These are phyloP conservation scores for Pulveroboletus frians DNA, from an alignment of 768 basidiomycete species.

Conservation along the genomic window DNA sequence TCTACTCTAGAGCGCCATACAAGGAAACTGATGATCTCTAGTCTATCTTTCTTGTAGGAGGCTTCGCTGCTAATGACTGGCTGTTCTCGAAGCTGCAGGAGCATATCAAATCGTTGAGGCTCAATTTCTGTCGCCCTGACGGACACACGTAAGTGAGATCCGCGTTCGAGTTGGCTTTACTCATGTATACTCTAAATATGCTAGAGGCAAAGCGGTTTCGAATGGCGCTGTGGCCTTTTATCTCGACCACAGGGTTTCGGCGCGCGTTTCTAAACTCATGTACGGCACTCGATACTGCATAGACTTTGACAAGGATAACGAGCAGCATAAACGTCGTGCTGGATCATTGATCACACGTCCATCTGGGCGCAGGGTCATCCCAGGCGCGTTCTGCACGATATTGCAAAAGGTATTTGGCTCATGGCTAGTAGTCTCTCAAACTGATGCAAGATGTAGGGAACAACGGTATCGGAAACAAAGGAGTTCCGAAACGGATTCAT, in stretches of 20 bases:
- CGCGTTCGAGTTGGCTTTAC: too few relatives aligned
- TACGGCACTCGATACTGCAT: constrained; percentile 35
- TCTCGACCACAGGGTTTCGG: constrained; percentile 34
- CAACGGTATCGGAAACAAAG: constrained; percentile 25
- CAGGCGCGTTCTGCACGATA: constrained; percentile 31
- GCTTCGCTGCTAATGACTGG: too few relatives aligned
- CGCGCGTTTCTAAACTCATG: constrained; percentile 35
- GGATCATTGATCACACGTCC: constrained; percentile 28
- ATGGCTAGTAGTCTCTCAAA: background rate
- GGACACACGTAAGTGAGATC: too few relatives aligned
- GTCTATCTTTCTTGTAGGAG: too few relatives aligned
- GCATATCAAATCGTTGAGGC: too few relatives aligned
- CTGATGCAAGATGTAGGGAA: constrained; percentile 16
- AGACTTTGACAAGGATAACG: constrained; percentile 26
- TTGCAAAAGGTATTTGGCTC: constrained; percentile 21
- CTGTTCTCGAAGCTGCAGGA: too few relatives aligned
- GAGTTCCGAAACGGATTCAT: constrained; percentile 32
- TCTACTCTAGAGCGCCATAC: background rate
- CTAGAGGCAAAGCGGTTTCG: too few relatives aligned
- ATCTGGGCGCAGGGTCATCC: constrained; percentile 29
- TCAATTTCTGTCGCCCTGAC: too few relatives aligned
- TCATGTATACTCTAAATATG: too few relatives aligned
- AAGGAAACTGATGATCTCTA: too few relatives aligned
- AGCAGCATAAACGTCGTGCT: constrained; percentile 28
- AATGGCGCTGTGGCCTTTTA: too few relatives aligned